phyloP scores from a whole-genome alignment of 129 eudicot species.

The Logfia minima region DNA sequence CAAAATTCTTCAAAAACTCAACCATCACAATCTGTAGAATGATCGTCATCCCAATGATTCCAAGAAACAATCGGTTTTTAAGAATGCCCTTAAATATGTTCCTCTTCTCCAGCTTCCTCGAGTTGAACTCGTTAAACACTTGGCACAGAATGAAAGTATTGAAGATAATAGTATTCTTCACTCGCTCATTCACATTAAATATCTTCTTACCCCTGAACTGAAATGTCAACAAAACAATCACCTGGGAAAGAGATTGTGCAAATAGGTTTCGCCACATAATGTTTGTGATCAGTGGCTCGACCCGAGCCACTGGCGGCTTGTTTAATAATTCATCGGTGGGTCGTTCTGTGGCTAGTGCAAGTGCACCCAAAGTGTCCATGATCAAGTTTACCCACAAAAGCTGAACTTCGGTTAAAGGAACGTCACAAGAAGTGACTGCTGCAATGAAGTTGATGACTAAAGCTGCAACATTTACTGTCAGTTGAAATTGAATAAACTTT shows the following conservation, averaged over 20 bases:
- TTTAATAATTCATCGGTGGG: slow-evolving; percentile 73
- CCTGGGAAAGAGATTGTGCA: slow-evolving; percentile 72
- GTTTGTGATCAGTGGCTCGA: slow-evolving; percentile 75
- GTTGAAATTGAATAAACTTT: slow-evolving; percentile 81
- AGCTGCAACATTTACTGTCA: slow-evolving; percentile 82
- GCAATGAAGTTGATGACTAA: slow-evolving; percentile 79
- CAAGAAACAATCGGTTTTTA: slow-evolving; percentile 62
- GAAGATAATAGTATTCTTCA: slow-evolving; percentile 67
- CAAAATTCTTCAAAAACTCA: slow-evolving; percentile 71
- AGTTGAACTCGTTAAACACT: slow-evolving; percentile 81
- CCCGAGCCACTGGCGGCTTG: slow-evolving; percentile 73
- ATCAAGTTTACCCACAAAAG: slow-evolving; percentile 82
- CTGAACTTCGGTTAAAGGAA: slow-evolving; percentile 79
- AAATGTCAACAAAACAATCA: slow-evolving; percentile 50
- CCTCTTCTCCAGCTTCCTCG: slow-evolving; percentile 70
- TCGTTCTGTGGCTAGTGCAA: slow-evolving; percentile 80
- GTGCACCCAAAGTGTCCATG: slow-evolving; percentile 89
- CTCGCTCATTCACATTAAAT: slow-evolving; percentile 50
- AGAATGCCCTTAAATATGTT: slow-evolving; percentile 67
- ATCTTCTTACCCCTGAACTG: slow-evolving; percentile 68
- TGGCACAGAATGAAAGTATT: slow-evolving; percentile 80
- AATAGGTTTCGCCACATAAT: slow-evolving; percentile 89
- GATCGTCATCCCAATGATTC: slow-evolving; percentile 66
- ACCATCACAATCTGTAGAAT: slow-evolving; percentile 85
- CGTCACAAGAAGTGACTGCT: slow-evolving; percentile 71